Conservation (phyloP, 257 asterid genomes). For the Misopates orontium region DNA sequence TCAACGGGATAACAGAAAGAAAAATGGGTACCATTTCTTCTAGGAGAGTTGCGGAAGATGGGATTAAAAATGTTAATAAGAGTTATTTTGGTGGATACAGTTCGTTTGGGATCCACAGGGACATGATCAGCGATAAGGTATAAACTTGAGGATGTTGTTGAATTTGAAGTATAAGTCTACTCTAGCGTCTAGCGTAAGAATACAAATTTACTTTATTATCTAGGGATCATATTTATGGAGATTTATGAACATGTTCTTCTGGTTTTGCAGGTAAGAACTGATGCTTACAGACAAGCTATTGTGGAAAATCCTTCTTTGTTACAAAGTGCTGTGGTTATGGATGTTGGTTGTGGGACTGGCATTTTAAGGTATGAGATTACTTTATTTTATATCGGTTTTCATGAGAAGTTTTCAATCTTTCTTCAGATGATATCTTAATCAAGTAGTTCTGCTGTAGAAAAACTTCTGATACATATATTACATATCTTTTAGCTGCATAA, state of each 20-base stretch:
- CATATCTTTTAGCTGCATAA: too few relatives aligned
- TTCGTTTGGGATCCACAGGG: conserved; percentile 92
- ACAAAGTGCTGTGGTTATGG: conserved; percentile 77
- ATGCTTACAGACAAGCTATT: conserved; percentile 81
- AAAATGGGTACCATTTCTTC: conserved; percentile 29
- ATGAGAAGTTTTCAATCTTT: too few relatives aligned
- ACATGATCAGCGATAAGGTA: conserved; percentile 99
- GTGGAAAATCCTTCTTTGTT: conserved; percentile 83
- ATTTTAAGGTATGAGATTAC: conserved; percentile 62
- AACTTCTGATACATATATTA: too few relatives aligned
- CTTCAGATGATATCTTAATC: too few relatives aligned
- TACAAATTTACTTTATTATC: not conserved
- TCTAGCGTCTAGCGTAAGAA: conserved; percentile 8
- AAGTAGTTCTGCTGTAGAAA: too few relatives aligned
- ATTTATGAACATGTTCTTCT: conserved; percentile 15
- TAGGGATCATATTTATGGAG: conserved; percentile 13
- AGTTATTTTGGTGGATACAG: conserved; percentile 80
- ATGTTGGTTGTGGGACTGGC: conserved; percentile 98
- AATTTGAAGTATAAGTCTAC: conserved; percentile 1
- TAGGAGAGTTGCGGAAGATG: conserved; percentile 37
- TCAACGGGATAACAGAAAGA: conserved; percentile 25
- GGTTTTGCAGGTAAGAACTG: conserved; percentile 77
- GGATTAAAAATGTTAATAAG: conserved; percentile 53
- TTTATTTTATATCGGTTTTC: too few relatives aligned
- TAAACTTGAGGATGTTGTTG: conserved; percentile 3